Evolutionary conservation across 768 basidiomycete species (phyloP).

Genomic region (Omphalotus guepiniiformis): DNA sequence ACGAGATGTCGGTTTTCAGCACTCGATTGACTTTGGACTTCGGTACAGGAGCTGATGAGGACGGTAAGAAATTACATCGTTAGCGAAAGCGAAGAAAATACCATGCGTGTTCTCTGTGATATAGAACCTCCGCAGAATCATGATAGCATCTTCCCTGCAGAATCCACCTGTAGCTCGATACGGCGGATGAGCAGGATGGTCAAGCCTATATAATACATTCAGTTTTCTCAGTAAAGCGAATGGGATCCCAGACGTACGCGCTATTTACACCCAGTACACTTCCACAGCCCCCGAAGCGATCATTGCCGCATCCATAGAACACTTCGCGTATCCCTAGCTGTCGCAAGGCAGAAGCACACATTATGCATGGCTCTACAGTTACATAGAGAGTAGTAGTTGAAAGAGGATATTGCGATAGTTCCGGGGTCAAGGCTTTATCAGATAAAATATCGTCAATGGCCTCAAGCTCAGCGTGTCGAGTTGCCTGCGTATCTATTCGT

Average conservation of each 20-base stretch:
- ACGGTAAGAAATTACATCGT: slow-evolving; percentile 11
- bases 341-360: slow-evolving; percentile 95
- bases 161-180: slow-evolving; percentile 77
- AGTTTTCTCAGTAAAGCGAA: neutral
- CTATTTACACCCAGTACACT: slow-evolving; percentile 88
- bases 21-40: slow-evolving; percentile 81
- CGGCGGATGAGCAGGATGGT: slow-evolving; percentile 68
- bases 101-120: slow-evolving; percentile 92
- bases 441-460: slow-evolving; percentile 87
- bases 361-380: slow-evolving; percentile 98
- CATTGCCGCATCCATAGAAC: slow-evolving; percentile 92
- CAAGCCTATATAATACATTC: slow-evolving; percentile 39
- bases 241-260: slow-evolving; percentile 42
- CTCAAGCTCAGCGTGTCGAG: slow-evolving; percentile 95
- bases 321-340: slow-evolving; percentile 91
- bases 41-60: slow-evolving; percentile 74
- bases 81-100: slow-evolving; percentile 23
- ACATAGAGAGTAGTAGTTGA: slow-evolving; percentile 86
- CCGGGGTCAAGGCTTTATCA: slow-evolving; percentile 52
- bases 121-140: slow-evolving; percentile 84
- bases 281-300: slow-evolving; percentile 94
- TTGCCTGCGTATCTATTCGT: slow-evolving; percentile 56
- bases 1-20: slow-evolving; percentile 73
- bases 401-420: slow-evolving; percentile 55
- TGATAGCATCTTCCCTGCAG: slow-evolving; percentile 78